Base-by-base conservation (phyloP, 2,329 filamentous ascomycete species). In the Fusarium sacchari region DNA sequence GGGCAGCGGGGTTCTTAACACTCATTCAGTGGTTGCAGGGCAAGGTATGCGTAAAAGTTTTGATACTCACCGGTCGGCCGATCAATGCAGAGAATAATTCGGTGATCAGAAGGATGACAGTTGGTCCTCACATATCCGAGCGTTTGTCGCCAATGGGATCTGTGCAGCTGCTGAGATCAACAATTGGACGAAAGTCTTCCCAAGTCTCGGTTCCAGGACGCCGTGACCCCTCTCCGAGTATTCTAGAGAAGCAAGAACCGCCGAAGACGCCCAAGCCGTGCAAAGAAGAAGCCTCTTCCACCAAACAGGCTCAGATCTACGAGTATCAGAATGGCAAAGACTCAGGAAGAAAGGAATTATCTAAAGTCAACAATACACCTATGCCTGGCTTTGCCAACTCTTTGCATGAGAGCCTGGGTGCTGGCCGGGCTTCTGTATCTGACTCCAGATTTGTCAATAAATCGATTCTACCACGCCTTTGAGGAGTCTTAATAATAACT, bases 131-230 rank as follows among this genome's bases (percentile, higher is more conserved):
- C 5, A 7, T 22, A 14, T 0, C 39, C 7, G n/a, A n/a, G 1
- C 0, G 22, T n/a, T 9, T n/a, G 3, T 40, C 20, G 0, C 39
- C 7, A 6, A 14, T 15, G 7, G 22, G 7, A 40, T n/a, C 4
- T 22, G 7, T 1, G 14, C 37, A 5, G 11, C 20, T 6, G 8
- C 1, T 5, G 5, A 9, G 39, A 22, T 6, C 39, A 9, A 3
- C 39, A 40, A 13, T n/a, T 10, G 3, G 22, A 40, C 39, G n/a
- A 40, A n/a, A 7, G 39, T 2, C 7, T 40, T 4, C 39, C 3
- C 39, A 40, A 15, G 0, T 0, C 39, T 0, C 39, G 1, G 20
- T 15, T 1, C n/a, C 20, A 1, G 39, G 4, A 40, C n/a, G 7
- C 7, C 7, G 5, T n/a, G 5, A 0, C 3, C 39, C 39, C 22